phyloP scores from a whole-genome alignment of 2,329 filamentous ascomycete genomes.

The Grosmannia clavigera region DNA sequence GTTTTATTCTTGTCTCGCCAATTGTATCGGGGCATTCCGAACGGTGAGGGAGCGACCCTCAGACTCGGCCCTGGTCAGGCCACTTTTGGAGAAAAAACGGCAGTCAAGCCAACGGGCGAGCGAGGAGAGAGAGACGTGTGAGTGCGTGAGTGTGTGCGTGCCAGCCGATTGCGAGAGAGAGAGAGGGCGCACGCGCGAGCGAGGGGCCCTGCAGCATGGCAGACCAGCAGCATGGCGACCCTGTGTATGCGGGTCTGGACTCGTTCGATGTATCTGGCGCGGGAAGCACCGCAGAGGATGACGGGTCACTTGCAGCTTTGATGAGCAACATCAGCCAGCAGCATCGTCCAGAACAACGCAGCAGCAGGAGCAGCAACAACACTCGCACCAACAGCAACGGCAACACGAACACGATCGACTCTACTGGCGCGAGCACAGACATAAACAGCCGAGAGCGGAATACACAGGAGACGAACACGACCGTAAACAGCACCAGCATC shows the following conservation, averaged over 20 bases:
- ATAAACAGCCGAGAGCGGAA: background rate
- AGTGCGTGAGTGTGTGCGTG: too few relatives aligned
- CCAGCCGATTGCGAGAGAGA: background rate
- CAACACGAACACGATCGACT: too few relatives aligned
- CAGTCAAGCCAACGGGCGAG: background rate
- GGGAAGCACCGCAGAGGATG: conserved; percentile 1
- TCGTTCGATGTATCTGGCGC: conserved; percentile 9
- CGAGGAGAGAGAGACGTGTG: background rate
- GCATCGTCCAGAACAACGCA: background rate
- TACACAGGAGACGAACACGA: background rate
- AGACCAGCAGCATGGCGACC: conserved; percentile 8
- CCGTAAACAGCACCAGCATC: background rate
- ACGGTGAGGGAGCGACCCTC: background rate
- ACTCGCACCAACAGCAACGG: background rate
- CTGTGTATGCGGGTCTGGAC: conserved; percentile 11
- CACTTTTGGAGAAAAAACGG: background rate
- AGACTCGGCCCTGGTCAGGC: background rate
- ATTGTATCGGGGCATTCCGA: background rate
- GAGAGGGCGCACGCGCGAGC: background rate
- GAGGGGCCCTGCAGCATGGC: conserved; percentile 9
- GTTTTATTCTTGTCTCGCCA: background rate
- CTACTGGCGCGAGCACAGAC: too few relatives aligned
- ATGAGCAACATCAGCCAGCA: conserved; percentile 6
- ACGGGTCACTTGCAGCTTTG: conserved; percentile 3
- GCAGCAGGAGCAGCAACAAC: background rate